These are phyloP conservation scores for Gonapodya prolifera DNA, from an alignment of 192 early-diverging fungal species.

Conservation along the genomic window DNA sequence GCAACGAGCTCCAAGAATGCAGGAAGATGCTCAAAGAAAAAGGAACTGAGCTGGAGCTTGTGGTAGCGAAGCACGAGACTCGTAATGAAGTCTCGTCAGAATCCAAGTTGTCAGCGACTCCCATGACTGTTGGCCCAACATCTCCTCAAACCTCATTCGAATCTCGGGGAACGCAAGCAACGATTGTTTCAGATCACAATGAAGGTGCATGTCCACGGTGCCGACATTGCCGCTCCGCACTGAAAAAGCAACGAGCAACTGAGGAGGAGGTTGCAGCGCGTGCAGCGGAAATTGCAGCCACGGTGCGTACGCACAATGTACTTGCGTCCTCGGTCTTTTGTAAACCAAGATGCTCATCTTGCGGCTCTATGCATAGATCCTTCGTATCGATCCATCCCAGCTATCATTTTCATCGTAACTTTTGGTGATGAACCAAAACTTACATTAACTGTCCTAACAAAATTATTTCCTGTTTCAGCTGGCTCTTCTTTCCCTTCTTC, in stretches of 20 bases:
- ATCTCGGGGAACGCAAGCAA: no score
- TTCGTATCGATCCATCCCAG: not conserved
- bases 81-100: no score
- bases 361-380: not conserved
- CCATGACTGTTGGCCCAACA: no score
- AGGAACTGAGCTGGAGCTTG: no score
- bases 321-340: not conserved
- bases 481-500: not conserved
- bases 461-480: not conserved
- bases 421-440: no score
- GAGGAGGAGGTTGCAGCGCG: not conserved
- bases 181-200: no score
- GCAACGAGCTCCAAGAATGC: no score
- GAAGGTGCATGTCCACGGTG: not conserved
- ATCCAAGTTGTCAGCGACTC: no score
- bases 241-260: not conserved
- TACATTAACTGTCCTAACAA: no score
- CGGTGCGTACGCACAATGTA: not conserved
- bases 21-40: no score
- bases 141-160: no score
- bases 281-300: not conserved
- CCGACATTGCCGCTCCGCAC: not conserved
- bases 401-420: not conserved
- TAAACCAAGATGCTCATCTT: not conserved
- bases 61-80: no score